phyloP scores from a whole-genome alignment of 495 filamentous ascomycete genomes.

The Neurospora africana region DNA sequence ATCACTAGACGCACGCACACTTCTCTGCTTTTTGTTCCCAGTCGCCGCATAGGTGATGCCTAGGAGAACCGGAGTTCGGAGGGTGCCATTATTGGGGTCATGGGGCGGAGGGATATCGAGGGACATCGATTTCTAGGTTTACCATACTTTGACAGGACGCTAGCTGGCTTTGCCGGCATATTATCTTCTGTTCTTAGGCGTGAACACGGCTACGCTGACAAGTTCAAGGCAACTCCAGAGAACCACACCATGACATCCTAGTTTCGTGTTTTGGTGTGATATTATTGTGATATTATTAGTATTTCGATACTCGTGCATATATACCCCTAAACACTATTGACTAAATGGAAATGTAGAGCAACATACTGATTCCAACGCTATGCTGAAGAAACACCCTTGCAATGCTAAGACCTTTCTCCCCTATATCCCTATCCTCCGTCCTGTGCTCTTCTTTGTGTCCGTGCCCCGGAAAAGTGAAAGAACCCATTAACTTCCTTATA shows the following conservation, averaged over 20 bases:
- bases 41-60: background rate
- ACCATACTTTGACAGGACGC: background rate
- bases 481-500: background rate
- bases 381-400: background rate
- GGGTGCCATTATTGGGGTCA: background rate
- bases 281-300: background rate
- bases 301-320: background rate
- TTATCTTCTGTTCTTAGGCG: background rate
- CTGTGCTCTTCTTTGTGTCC: background rate
- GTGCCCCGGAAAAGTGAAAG: background rate
- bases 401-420: background rate
- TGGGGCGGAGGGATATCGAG: background rate
- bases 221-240: background rate
- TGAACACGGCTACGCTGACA: background rate
- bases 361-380: background rate
- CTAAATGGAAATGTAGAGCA: background rate
- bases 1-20: background rate
- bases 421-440: background rate
- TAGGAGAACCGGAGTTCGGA: background rate
- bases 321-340: background rate
- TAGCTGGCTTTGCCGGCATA: background rate
- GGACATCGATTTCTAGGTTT: background rate
- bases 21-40: background rate
- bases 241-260: background rate
- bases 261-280: background rate